Base-by-base conservation (phyloP, 768 basidiomycete genomes). In the Lentinula detonsa region DNA sequence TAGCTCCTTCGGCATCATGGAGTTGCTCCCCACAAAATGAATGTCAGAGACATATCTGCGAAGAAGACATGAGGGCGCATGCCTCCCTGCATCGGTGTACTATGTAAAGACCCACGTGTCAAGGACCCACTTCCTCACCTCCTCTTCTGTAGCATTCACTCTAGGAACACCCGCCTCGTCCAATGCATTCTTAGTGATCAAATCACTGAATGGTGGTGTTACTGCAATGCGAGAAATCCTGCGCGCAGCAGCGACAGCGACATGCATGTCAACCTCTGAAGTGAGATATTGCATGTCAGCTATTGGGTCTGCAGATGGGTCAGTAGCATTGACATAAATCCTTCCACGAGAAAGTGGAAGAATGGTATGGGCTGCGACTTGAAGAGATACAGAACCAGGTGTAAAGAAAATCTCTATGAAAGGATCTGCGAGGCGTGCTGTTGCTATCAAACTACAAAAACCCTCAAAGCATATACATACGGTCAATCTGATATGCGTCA, bases 281-380 rank as follows among this genome's bases (percentile, higher is more conserved):
- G 60, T 61, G 18, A 65, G 62, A 16, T 45, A 65, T 13, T 61
- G 64, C 10, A 50, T 3, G n/a, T 65, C 56, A 10, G 13, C 48
- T n/a, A 63, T 21, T 0, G 65, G 65, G 49, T 61, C 57, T 13
- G 23, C 61, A 0, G 59, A 49, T 6, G 65, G 62, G 55, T 65
- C 50, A 3, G 61, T 63, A 35, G 62, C 62, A 40, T 62, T 62
- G 49, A 65, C 63, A 13, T 40, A 57, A 10, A 63, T 58, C 4
- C 58, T 56, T n/a, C 65, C 65, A 1, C 62, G 57, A 16, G 65
- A 65, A 7, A 65, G 59, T 18, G 64, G 64, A 3, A 65, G 52
- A 34, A 61, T 61, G 18, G 59, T 59, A 40, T 61, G 62, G 6
- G 62, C 55, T 60, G 60, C 61, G 0, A 42, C 60, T 2, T 56